phyloP scores from a whole-genome alignment of 164 flowering plant species.

The Stephania cephalantha region DNA sequence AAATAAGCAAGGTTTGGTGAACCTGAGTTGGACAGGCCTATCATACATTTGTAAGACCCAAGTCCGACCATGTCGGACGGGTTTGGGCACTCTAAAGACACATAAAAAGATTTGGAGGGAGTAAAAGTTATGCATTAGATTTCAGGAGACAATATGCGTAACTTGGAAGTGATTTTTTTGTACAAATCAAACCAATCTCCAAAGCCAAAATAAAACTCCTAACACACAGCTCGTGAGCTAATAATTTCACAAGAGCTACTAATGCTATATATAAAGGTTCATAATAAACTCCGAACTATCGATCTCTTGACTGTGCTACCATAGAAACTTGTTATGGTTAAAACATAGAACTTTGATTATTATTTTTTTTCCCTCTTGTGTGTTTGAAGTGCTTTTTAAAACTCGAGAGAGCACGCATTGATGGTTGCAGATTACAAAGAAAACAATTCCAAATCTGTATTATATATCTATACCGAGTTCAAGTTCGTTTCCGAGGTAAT shows the following conservation, averaged over 20 bases:
- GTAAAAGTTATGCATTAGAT: neutral
- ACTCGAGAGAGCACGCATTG: neutral
- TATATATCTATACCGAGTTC: neutral
- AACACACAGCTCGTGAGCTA: neutral
- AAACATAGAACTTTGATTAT: no score
- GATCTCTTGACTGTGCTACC: no score
- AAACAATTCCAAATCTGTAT: neutral
- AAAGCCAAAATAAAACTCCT: neutral
- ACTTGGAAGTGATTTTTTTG: neutral
- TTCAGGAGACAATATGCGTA: neutral
- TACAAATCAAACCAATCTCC: neutral
- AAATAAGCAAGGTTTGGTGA: no score
- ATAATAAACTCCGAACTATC: neutral
- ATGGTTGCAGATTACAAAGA: neutral
- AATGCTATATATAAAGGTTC: neutral
- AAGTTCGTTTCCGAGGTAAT: conserved; percentile 4
- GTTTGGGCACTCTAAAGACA: no score
- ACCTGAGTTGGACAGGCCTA: no score
- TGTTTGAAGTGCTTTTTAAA: neutral
- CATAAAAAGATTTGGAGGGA: no score
- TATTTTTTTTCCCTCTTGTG: neutral
- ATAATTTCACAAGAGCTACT: neutral
- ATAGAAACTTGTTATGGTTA: no score
- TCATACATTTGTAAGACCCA: no score
- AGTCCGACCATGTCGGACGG: no score